Evolutionary conservation across 1,284 basidiomycete genomes (phyloP), one percentile per base, ranked within the genome.

Genomic region (Fomitopsis pinicola): DNA sequence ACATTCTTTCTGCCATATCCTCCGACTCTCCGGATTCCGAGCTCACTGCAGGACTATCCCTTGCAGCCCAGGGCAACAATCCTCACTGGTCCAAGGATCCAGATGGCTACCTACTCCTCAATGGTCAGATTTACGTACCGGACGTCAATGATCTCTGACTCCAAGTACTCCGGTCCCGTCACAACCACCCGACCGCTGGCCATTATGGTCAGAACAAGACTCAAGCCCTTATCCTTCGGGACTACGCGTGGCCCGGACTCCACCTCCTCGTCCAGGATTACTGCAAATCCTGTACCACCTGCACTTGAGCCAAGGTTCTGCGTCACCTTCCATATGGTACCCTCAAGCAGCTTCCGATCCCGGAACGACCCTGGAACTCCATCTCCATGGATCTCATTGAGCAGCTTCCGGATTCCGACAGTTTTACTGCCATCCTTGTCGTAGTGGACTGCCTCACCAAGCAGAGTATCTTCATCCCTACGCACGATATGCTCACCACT

Each of bases 401-500:
- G 26, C 52, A 62, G 44, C 42, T 60, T 9, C 30, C 30, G 3
- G 30, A 4, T 3, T 33, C 30, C 30, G 5, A 42, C 10, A 9
- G 40, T 4, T 42, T 5, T 14, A 52, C 57, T 26, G 30, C 61
- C n/a, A 65, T 65, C 42, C 42, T 63, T 0, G 63, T 64, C 10
- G 35, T 63, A 2, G 36, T 64, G 1, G 60, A 64, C 56, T 14
- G 33, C 14, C 38, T 59, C 15, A 38, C 59, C 50, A 63, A 64
- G 55, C 59, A 63, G 8, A 30, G 19, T 5, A 60, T 63, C 48
- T 63, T 65, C 48, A 61, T 68, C 58, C 71, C 70, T 14, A 65
- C 67, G 7, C 45, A 63, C 22, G 65, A 68, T 9, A 71, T 74
- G 15, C 63, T 78, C 0, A 69, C 67, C 0, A 72, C 76, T 10